phyloP scores from a whole-genome alignment of 257 asterid genomes.

The Salvia splendens region DNA sequence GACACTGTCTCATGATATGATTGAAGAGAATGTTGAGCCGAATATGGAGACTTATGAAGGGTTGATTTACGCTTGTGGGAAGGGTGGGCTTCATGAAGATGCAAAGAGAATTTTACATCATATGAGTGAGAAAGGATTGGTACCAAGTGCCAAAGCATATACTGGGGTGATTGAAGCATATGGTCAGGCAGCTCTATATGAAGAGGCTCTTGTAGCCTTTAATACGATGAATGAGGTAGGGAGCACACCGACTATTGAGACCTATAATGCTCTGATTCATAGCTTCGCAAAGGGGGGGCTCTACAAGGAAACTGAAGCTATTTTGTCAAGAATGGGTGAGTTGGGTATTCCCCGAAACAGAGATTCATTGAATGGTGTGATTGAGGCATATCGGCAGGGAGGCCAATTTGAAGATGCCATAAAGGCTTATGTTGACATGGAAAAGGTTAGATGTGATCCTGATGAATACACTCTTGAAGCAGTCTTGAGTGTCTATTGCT shows the following conservation, averaged over 20 bases:
- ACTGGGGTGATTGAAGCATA: slow-evolving; percentile 82
- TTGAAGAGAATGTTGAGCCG: slow-evolving; percentile 90
- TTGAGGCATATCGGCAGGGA: slow-evolving; percentile 89
- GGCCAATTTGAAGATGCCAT: slow-evolving; percentile 92
- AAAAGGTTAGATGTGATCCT: slow-evolving; percentile 84
- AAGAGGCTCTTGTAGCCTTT: slow-evolving; percentile 91
- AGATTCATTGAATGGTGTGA: slow-evolving; percentile 72
- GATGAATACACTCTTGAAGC: slow-evolving; percentile 95
- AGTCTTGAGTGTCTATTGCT: slow-evolving; percentile 89
- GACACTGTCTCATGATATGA: slow-evolving; percentile 94
- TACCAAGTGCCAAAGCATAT: slow-evolving; percentile 79
- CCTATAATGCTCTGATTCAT: slow-evolving; percentile 79
- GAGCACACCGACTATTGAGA: slow-evolving; percentile 70
- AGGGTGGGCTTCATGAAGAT: slow-evolving; percentile 89
- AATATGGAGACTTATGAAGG: slow-evolving; percentile 98
- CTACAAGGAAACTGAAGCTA: slow-evolving; percentile 86
- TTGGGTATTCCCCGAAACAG: slow-evolving; percentile 60
- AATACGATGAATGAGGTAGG: slow-evolving; percentile 95
- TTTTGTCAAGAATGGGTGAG: slow-evolving; percentile 70
- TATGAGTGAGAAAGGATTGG: slow-evolving; percentile 73
- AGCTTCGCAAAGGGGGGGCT: slow-evolving; percentile 85
- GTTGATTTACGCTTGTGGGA: slow-evolving; percentile 84
- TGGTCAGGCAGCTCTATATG: slow-evolving; percentile 91
- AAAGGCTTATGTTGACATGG: slow-evolving; percentile 93
- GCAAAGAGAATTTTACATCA: slow-evolving; percentile 72